These are phyloP conservation scores for Endothia cerciana DNA, from an alignment of 2,329 filamentous ascomycete genomes.

Conservation along the genomic window DNA sequence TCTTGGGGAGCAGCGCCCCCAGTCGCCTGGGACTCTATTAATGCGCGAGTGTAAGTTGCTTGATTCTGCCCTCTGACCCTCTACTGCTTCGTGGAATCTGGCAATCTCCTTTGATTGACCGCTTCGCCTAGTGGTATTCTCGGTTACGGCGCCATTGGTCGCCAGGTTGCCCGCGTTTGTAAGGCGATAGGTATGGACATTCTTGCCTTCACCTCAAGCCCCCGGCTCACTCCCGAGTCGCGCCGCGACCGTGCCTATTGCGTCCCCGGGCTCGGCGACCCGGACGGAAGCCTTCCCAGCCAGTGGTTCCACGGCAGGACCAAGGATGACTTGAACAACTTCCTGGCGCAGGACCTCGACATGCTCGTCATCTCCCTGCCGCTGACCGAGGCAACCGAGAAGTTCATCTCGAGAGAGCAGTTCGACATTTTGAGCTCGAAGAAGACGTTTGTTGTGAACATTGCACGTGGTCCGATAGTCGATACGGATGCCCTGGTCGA, in stretches of 20 bases:
- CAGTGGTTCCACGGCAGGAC: slow-evolving; percentile 46
- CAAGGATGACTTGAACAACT: slow-evolving; percentile 42
- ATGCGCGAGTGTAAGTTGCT: slow-evolving; percentile 24
- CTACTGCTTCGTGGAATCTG: too few relatives aligned
- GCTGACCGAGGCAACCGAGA: slow-evolving; percentile 41
- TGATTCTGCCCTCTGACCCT: neutral
- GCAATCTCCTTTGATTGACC: neutral
- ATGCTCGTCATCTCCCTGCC: slow-evolving; percentile 47
- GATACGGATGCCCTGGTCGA: slow-evolving; percentile 55
- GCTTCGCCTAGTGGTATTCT: slow-evolving; percentile 38
- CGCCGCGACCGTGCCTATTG: slow-evolving; percentile 62
- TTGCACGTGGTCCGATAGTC: slow-evolving; percentile 56
- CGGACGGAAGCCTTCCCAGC: slow-evolving; percentile 43
- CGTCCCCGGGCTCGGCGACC: slow-evolving; percentile 63
- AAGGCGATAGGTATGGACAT: slow-evolving; percentile 67
- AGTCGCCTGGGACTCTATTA: slow-evolving; percentile 13
- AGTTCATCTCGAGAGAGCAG: slow-evolving; percentile 49
- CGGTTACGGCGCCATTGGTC: slow-evolving; percentile 49
- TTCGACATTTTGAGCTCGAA: slow-evolving; percentile 43
- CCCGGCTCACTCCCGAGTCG: slow-evolving; percentile 61
- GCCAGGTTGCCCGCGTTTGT: slow-evolving; percentile 50
- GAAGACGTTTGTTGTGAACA: slow-evolving; percentile 65
- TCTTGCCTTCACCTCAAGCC: slow-evolving; percentile 66
- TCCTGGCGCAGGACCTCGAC: slow-evolving; percentile 48
- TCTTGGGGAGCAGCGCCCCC: slow-evolving; percentile 34